Base-by-base conservation (phyloP, 2,329 filamentous ascomycete species). In the Plenodomus lindquistii region DNA sequence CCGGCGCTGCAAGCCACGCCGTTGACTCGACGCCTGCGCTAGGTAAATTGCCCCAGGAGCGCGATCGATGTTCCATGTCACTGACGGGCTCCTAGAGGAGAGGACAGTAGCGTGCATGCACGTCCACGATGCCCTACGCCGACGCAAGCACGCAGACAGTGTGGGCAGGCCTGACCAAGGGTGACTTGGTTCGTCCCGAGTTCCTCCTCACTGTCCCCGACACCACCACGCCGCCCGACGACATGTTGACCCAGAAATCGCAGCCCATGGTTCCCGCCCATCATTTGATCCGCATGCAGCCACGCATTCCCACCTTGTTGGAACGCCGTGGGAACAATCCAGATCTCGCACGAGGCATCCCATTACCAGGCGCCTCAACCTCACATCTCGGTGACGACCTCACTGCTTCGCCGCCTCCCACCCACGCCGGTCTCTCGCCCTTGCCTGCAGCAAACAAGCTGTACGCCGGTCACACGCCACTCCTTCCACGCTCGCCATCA, bases 401-500 rank as follows among this genome's bases (percentile, higher is more conserved):
- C 18, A 64, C 68, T 15, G 49, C 48, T 1, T 72, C 67, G 6
- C 70, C 70, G 20, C 66, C 67, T 1, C 60, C 66, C 13, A 70
- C 69, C 18, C 55, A 62, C 20, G 59, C 62, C 6, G 15, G 46
- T 5, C 48, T 72, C 20, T 71, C 68, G 6, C 71, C 71, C 1
- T 50, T 72, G 4, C 70, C 70, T 9, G 62, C 59, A 24, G 62
- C 63, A 24, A 72, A 73, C 42, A 66, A 40, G 27, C 62, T 65
- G 21, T 62, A 70, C 50, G 71, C 71, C 13, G 71, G 71, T 2
- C 71, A 73, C 45, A 73, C 71, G 1, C 71, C 71, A 11, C 50
- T 71, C 34, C 52, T 66, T 16, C 61, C 66, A 11, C 56, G 56
- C 27, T 47, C 55, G 35, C 24, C 50, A 21, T 59, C 59, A 18